Conservation (phyloP, 139 green algal species). For the Auxenochlorella protothecoides region DNA sequence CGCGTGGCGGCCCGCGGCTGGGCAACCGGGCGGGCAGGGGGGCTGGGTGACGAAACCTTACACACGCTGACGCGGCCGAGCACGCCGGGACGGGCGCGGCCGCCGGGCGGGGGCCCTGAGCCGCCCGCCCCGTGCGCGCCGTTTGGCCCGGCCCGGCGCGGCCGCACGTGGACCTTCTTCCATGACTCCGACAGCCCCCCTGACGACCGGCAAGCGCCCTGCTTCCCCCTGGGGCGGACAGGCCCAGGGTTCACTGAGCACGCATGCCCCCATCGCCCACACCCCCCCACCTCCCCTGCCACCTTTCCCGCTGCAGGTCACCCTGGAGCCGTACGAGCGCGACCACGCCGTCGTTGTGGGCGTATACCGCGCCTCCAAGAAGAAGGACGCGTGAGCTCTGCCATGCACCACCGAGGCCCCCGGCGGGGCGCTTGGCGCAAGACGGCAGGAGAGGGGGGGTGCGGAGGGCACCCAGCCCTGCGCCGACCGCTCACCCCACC, state of each 20-base stretch:
- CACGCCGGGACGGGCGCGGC: neutral
- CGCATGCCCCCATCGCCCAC: too few relatives aligned
- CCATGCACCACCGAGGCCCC: too few relatives aligned
- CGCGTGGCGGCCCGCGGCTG: neutral
- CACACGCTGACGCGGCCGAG: neutral
- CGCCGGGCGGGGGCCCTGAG: neutral
- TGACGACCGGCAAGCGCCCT: neutral
- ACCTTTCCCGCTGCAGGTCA: constrained; percentile 62
- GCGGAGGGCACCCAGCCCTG: too few relatives aligned
- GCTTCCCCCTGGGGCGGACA: too few relatives aligned
- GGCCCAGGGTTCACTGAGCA: too few relatives aligned
- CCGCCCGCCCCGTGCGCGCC: too few relatives aligned
- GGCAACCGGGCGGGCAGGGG: neutral
- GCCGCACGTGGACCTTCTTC: constrained; percentile 16
- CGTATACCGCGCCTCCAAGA: constrained; percentile 46
- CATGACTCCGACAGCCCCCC: constrained; percentile 29
- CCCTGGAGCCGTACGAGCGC: constrained; percentile 96
- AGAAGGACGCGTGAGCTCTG: constrained; percentile 10
- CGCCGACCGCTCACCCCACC: too few relatives aligned
- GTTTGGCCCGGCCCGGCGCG: neutral
- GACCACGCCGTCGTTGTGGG: constrained; percentile 96
- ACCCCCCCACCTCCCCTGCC: too few relatives aligned
- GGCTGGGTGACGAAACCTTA: constrained; percentile 20
- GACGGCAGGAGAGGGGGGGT: too few relatives aligned
- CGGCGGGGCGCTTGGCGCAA: too few relatives aligned